Conservation (phyloP, 2,329 filamentous ascomycete species). For the Aspergillus novofumigatus region DNA sequence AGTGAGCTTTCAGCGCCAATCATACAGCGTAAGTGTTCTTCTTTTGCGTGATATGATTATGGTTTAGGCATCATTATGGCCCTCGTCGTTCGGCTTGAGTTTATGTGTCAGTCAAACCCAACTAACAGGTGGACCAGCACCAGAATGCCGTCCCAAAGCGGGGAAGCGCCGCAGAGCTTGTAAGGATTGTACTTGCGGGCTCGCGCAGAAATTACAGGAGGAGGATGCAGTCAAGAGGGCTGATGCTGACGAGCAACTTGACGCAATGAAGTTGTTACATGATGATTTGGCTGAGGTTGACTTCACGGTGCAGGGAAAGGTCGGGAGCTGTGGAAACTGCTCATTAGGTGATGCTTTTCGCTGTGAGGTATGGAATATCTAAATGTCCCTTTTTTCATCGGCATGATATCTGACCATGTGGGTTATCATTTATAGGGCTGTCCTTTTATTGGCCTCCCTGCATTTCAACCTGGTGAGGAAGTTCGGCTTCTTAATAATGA, state of each 20-base stretch:
- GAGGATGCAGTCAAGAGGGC: slow-evolving; percentile 70
- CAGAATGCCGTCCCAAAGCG: slow-evolving; percentile 76
- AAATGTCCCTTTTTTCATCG: not conserved
- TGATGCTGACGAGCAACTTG: slow-evolving; percentile 56
- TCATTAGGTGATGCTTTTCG: slow-evolving; percentile 86
- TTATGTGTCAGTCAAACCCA: slow-evolving; percentile 1
- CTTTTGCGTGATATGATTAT: not conserved
- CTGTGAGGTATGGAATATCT: slow-evolving; percentile 45
- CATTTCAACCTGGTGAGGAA: slow-evolving; percentile 96
- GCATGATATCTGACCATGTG: not conserved
- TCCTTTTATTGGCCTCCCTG: slow-evolving; percentile 86
- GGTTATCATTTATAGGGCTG: slow-evolving; percentile 41
- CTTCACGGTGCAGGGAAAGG: slow-evolving; percentile 96
- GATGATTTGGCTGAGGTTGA: slow-evolving; percentile 83
- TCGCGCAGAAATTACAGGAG: slow-evolving; percentile 78
- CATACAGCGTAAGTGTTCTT: slow-evolving; percentile 65
- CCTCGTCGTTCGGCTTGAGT: slow-evolving; percentile 4
- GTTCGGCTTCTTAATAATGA: slow-evolving; percentile 82
- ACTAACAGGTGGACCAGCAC: slow-evolving; percentile 49
- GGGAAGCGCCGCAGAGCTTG: slow-evolving; percentile 85
- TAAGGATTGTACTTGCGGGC: slow-evolving; percentile 95
- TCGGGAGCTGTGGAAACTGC: slow-evolving; percentile 91
- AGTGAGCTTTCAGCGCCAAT: slow-evolving; percentile 76
- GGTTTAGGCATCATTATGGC: not conserved
- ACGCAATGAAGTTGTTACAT: slow-evolving; percentile 60